Evolutionary conservation across 179 eudicot species (phyloP), one percentile per base, ranked within the genome.

Genomic region (Heliamphora pulchella): DNA sequence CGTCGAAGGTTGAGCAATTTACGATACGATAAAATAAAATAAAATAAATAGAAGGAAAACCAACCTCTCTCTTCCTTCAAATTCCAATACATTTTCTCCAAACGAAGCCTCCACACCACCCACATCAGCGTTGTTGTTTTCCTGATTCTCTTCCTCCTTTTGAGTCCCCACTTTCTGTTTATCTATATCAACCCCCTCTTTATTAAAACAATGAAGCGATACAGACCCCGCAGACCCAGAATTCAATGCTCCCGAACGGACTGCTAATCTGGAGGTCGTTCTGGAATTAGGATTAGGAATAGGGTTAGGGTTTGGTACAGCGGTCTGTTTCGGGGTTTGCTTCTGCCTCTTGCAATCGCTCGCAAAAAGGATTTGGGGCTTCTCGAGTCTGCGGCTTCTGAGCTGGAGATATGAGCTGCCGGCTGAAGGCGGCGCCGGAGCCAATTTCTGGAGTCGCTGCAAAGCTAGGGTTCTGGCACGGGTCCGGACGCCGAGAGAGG

Each of bases 401-500:
- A 88, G 88, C 84, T 86, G 84, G 8, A 88, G 84, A 66, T 86
- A 87, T 1, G 84, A 68, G 8, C 20, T 68, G 72, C 74, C 50
- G 50, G 76, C 54, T 44, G 77, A 1, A 11, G 79, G 7, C 0
- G 83, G 3, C 5, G 81, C 14, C 48, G 73, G 46, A 41, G 59
- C 22, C 22, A 20, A 13, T 7, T 66, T 78, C 74, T 51, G 80
- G 14, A 67, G 83, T 2, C 84, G 78, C 74, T 83, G 80, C 31
- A 78, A 67, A 51, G 91, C 91, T 77, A 90, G 89, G 85, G 91
- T 88, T 87, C 77, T 87, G 67, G 93, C 91, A 0, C 91, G 87
- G 44, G 93, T 90, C 2, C 85, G 83, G 5, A 90, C 93, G 11
- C 89, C 90, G 18, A 88, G 82, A 50, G 87, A 41, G 15, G 84